These are phyloP conservation scores for Aspergillus biplanus DNA, from an alignment of 495 filamentous ascomycete species.

Conservation along the genomic window DNA sequence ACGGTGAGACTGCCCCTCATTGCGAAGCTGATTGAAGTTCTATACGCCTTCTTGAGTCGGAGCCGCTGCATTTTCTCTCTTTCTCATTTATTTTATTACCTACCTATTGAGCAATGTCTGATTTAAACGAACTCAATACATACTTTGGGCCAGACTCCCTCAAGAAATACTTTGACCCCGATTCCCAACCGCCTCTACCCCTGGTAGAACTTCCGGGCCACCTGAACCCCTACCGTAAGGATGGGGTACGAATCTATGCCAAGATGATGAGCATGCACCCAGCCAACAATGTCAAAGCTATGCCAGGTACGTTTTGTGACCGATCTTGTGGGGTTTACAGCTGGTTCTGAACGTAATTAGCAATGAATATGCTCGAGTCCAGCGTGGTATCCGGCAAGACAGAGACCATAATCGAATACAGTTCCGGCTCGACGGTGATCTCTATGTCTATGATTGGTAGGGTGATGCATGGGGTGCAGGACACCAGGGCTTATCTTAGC, in stretches of 20 bases:
- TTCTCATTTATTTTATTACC: background rate
- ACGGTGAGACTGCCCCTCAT: slow-evolving; percentile 1
- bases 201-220: slow-evolving; percentile 61
- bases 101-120: slow-evolving; percentile 33
- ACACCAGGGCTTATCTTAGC: slow-evolving; percentile 59
- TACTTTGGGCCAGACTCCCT: slow-evolving; percentile 59
- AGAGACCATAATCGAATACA: slow-evolving; percentile 61
- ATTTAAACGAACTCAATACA: slow-evolving; percentile 53
- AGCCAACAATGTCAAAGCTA: slow-evolving; percentile 65
- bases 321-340: background rate
- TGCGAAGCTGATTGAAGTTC: background rate
- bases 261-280: slow-evolving; percentile 68
- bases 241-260: slow-evolving; percentile 65
- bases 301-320: slow-evolving; percentile 52
- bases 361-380: slow-evolving; percentile 58
- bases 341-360: slow-evolving; percentile 30
- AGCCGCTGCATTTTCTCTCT: background rate
- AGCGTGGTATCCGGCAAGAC: slow-evolving; percentile 46
- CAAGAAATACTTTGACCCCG: slow-evolving; percentile 61
- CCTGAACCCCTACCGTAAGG: slow-evolving; percentile 57
- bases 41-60: background rate
- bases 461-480: slow-evolving; percentile 54
- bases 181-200: slow-evolving; percentile 57
- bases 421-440: slow-evolving; percentile 65
- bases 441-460: slow-evolving; percentile 61